Evolutionary conservation across 352 stramenopile genomes (phyloP).

Genomic region (Pythium pyrilobum): DNA sequence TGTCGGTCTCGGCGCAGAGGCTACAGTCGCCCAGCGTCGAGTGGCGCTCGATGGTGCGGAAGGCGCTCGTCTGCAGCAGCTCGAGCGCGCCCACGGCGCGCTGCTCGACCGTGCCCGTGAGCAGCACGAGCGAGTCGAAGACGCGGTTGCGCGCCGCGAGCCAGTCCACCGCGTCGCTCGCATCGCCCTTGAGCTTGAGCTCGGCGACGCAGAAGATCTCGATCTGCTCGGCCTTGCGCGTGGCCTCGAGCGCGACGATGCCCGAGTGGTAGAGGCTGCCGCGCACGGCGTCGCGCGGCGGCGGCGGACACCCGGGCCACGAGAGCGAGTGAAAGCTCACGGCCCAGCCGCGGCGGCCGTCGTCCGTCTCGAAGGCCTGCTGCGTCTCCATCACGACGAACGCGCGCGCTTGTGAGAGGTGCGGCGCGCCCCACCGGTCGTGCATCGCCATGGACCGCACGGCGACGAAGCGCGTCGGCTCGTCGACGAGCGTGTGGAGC

Average conservation of each 20-base stretch:
- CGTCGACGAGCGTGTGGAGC: constrained; percentile 5
- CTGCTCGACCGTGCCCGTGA: constrained; percentile 17
- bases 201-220: constrained; percentile 14
- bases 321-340: constrained; percentile 21
- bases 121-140: constrained; percentile 3
- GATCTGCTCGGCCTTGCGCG: background rate
- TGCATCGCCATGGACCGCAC: constrained; percentile 18
- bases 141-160: background rate
- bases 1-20: background rate
- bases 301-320: constrained; percentile 7
- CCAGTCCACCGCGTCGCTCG: background rate
- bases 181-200: constrained; percentile 17
- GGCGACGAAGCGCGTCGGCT: constrained; percentile 8
- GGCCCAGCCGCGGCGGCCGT: constrained; percentile 15
- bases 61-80: constrained; percentile 4
- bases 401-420: background rate
- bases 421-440: constrained; percentile 1
- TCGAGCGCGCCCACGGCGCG: constrained; percentile 1
- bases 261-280: constrained; percentile 22
- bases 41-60: constrained; percentile 6
- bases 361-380: constrained; percentile 4
- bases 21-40: constrained; percentile 1
- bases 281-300: constrained; percentile 7
- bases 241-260: constrained; percentile 14
- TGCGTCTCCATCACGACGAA: constrained; percentile 18